Base-by-base conservation (phyloP, 73 alveolate genomes). In the Paramecium caudatum region DNA sequence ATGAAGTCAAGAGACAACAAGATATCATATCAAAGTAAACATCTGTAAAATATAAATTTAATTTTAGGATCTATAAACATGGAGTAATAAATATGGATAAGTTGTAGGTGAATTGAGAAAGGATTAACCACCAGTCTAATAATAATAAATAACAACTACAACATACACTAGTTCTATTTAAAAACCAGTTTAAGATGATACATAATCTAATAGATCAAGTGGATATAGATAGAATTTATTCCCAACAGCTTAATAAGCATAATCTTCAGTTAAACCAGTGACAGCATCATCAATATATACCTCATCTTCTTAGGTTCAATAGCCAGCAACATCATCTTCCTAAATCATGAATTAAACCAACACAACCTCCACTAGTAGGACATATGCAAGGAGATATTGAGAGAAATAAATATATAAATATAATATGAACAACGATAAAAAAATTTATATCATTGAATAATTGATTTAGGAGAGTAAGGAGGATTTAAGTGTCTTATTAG, bases 241-340 rank as follows among this genome's bases (percentile, higher is more conserved):
- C 45, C 80, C 80, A 10, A 55, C 80, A 16, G 80, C 80, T 23
- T 55, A 6, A 55, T 55, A 55, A 23, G 80, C 37, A 6, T 55
- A 55, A 55, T 55, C 23, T 27, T 19, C 80, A 23, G 30, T 37
- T 10, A 55, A 55, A 23, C 80, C 80, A 55, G 80, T 55, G 80
- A 55, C 80, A 55, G 80, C 80, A 27, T 55, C 80, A 55, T 55
- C 80, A 16, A 55, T 55, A 10, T 55, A 55, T 55, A 10, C 23
- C 46, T 23, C 80, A 10, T 12, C 46, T 7, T 23, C 80, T 8
- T 55, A 37, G 8, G 13, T 21, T 55, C 43, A 55, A 55, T 27
- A 55, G 37, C 80, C 80, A 55, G 80, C 30, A 55, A 55, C 80
- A 55, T 55, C 80, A 55, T 55, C 80, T 55, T 55, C 8, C 80